phyloP scores from a whole-genome alignment of 179 eudicot species.

The Spinacia oleracea region DNA sequence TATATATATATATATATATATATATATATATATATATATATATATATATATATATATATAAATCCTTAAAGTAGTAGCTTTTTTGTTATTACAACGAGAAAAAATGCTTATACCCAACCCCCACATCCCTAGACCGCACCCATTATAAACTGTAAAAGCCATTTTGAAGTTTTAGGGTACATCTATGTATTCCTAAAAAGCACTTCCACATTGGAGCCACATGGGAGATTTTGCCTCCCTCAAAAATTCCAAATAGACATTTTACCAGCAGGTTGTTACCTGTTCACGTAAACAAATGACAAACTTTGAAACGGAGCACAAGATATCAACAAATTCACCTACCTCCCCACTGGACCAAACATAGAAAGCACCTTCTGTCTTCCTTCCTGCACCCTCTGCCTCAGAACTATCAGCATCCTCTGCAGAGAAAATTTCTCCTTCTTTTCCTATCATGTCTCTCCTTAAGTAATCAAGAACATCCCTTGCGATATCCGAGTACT shows the following conservation, averaged over 20 bases:
- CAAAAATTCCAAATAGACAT: neutral
- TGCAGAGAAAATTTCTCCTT: slow-evolving; percentile 88
- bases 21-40: too few relatives aligned
- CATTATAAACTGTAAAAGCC: neutral
- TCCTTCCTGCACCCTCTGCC: slow-evolving; percentile 50
- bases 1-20: too few relatives aligned
- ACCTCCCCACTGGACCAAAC: slow-evolving; percentile 83
- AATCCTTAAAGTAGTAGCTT: neutral
- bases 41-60: too few relatives aligned
- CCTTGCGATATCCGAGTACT: slow-evolving; percentile 58
- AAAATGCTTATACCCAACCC: neutral
- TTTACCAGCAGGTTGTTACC: neutral
- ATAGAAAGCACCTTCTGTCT: slow-evolving; percentile 92
- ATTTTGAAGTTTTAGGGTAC: neutral
- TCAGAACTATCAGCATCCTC: slow-evolving; percentile 99
- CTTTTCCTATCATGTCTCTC: slow-evolving; percentile 85
- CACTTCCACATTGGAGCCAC: neutral
- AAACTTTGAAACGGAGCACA: neutral
- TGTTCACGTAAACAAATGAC: neutral
- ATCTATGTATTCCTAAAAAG: neutral
- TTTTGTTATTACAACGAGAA: neutral
- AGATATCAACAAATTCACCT: slow-evolving; percentile 17
- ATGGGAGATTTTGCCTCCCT: neutral
- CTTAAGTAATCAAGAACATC: slow-evolving; percentile 90
- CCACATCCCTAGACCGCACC: neutral